These are phyloP conservation scores for Pseudocercospora fijiensis DNA, from an alignment of 2,329 filamentous ascomycete genomes.

Conservation along the genomic window DNA sequence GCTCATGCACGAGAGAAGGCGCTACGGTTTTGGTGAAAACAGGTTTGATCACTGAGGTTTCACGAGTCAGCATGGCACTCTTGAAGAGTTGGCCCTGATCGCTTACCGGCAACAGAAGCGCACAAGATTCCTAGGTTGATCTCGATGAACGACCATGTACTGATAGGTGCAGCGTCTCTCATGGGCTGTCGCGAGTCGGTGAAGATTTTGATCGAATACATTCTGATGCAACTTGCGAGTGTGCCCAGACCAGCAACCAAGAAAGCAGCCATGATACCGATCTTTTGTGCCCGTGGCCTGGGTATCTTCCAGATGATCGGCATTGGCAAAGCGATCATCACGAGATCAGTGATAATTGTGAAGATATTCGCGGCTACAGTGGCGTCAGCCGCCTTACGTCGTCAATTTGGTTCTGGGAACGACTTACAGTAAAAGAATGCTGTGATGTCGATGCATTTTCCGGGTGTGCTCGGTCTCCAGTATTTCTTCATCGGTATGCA, in stretches of 20 bases:
- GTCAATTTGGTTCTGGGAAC: neutral
- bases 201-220: slow-evolving; percentile 36
- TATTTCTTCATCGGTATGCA: slow-evolving; percentile 40
- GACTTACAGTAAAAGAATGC: slow-evolving; percentile 37
- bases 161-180: slow-evolving; percentile 33
- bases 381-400: neutral
- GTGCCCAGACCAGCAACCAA: slow-evolving; percentile 30
- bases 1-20: slow-evolving; percentile 13
- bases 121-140: slow-evolving; percentile 38
- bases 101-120: slow-evolving; percentile 32
- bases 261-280: slow-evolving; percentile 37
- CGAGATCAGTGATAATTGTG: slow-evolving; percentile 42
- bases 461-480: slow-evolving; percentile 33
- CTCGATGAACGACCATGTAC: slow-evolving; percentile 38
- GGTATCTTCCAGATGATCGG: slow-evolving; percentile 41
- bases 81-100: neutral
- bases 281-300: slow-evolving; percentile 35
- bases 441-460: slow-evolving; percentile 39
- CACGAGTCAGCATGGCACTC: neutral
- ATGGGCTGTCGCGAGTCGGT: slow-evolving; percentile 31
- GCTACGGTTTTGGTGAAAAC: slow-evolving; percentile 23
- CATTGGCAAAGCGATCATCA: slow-evolving; percentile 43
- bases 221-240: slow-evolving; percentile 33
- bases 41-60: slow-evolving; percentile 21
- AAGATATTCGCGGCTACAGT: slow-evolving; percentile 34